A percentile compares a stretch with the other conserved stretches of the same genome.
These are phyloP conservation scores for Aquilaria agallochum DNA, from an alignment of 441 rosid species.

Conservation along the genomic window DNA sequence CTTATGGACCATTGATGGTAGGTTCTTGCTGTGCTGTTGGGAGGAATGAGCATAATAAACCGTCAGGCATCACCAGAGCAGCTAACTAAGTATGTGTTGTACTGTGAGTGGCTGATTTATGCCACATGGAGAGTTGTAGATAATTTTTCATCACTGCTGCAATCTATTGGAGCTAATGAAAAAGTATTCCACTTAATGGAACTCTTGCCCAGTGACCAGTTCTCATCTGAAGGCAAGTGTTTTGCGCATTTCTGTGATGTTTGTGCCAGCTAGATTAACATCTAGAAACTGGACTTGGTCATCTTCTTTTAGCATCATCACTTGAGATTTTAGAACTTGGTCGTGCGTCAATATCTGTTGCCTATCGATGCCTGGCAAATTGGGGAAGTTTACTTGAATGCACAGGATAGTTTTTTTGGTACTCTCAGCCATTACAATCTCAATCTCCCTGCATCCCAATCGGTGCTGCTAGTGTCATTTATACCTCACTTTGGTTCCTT, in stretches of 20 bases:
- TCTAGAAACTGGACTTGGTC: not conserved
- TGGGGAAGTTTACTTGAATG: no score
- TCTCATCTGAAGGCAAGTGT: conserved; percentile 30
- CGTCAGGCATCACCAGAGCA: conserved; percentile 33
- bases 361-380: no score
- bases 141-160: conserved; percentile 30
- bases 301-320: conserved; percentile 5
- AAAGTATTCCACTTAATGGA: conserved; percentile 34
- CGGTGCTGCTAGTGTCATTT: no score
- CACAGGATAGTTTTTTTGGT: no score
- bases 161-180: conserved; percentile 42
- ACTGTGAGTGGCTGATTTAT: conserved; percentile 49
- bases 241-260: not conserved
- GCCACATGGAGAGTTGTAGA: conserved; percentile 46
- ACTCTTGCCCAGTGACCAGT: conserved; percentile 29
- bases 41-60: conserved; percentile 37
- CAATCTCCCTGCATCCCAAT: not conserved
- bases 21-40: conserved; percentile 36
- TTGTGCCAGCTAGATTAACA: no score
- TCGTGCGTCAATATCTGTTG: not conserved
- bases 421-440: no score
- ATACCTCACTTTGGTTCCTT: no score
- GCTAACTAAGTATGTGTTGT: conserved; percentile 36
- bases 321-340: not conserved
- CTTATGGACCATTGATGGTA: not conserved